Base-by-base conservation (phyloP, 129 eudicot genomes). In the Flaveria ramosissima region DNA sequence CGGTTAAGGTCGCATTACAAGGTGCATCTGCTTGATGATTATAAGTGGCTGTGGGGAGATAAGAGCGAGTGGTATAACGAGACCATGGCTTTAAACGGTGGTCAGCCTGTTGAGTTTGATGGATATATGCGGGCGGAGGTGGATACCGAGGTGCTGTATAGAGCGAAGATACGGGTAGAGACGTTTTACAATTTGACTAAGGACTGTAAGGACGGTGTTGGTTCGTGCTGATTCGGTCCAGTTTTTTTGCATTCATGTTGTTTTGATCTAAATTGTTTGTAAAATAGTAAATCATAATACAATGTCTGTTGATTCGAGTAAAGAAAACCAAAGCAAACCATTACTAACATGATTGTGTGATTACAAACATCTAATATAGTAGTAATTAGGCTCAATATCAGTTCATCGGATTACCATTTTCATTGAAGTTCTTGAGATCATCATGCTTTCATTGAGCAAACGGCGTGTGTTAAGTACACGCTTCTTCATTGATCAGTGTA, bases 1-100 rank as follows among this genome's bases (percentile, higher is more conserved):
- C 89, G 84, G 71, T 82, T 95, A 78, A 95, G 99, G 81, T 89
- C 99, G 60, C 88, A 91, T 52, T 95, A 95, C 85, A 89, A 86
- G 80, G 89, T 95, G 32, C 99, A 86, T 84, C 78, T 95, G 85
- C 94, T 91, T 6, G 99, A 95, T 77, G 99, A 95, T 80, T 95
- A 89, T 72, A 84, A 83, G 83, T 84, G 82, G 10, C 72, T 89
- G 70, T 91, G 99, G 99, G 94, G 88, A 10, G 89, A 89, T 73
- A 91, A 88, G 48, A 95, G 99, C 36, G 97, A 89, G 63, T 95
- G 99, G 99, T 95, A 84, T 78, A 95, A 95, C 70, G 99, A 95
- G 84, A 95, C 94, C 30, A 83, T 19, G 48, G 36, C 52, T 69
- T 71, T 91, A 20, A 95, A 91, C 52, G 89, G 83, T 48, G 80